These are phyloP conservation scores for Pichia inconspicua DNA, from an alignment of 1,139 yeast genomes.

Conservation along the genomic window DNA sequence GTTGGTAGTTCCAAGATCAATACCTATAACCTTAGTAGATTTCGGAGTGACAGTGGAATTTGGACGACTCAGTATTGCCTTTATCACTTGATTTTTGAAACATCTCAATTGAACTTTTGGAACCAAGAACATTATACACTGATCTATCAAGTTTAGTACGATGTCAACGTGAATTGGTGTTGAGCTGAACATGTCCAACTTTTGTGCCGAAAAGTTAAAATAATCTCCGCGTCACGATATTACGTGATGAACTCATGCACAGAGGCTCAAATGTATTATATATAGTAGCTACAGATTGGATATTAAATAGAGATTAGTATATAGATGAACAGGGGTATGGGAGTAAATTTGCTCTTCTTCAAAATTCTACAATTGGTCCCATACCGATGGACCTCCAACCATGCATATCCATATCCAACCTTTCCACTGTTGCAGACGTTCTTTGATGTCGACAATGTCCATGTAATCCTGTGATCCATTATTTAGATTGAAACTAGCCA, in stretches of 20 bases:
- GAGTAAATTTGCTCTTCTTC: slow-evolving; percentile 6
- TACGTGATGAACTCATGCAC: no score
- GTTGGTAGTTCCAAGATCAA: slow-evolving; percentile 75
- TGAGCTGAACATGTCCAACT: no score
- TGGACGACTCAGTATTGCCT: background rate
- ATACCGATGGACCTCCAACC: slow-evolving; percentile 62
- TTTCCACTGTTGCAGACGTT: slow-evolving; percentile 48
- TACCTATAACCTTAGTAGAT: slow-evolving; percentile 48
- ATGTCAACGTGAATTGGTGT: no score
- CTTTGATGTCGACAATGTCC: slow-evolving; percentile 27
- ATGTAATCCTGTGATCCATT: slow-evolving; percentile 23
- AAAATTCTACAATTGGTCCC: slow-evolving; percentile 51
- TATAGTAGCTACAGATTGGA: no score
- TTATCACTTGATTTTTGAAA: background rate
- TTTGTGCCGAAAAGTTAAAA: background rate
- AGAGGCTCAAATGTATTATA: no score
- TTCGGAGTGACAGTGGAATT: background rate
- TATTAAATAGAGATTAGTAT: background rate
- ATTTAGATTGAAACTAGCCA: slow-evolving; percentile 19
- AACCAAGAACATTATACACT: background rate
- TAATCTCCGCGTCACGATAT: background rate
- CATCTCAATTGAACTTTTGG: background rate
- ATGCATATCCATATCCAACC: slow-evolving; percentile 83
- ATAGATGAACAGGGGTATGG: background rate
- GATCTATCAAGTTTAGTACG: no score